These are phyloP conservation scores for Xylaria hypoxylon DNA, from an alignment of 2,329 filamentous ascomycete genomes.

Conservation along the genomic window DNA sequence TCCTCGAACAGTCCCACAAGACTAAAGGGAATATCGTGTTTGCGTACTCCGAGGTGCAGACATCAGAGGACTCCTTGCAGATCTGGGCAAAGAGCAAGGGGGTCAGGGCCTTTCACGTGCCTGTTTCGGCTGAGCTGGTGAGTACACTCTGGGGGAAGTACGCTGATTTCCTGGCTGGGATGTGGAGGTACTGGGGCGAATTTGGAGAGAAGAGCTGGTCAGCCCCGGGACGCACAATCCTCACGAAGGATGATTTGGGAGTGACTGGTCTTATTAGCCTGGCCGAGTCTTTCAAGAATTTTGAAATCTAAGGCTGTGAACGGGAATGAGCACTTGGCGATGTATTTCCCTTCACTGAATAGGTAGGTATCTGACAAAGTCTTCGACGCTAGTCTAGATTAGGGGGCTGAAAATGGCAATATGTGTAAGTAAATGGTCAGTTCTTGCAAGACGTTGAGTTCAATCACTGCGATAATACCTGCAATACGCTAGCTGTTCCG, in stretches of 20 bases:
- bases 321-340: not conserved
- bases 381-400: not conserved
- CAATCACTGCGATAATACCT: too few relatives aligned
- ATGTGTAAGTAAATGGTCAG: too few relatives aligned
- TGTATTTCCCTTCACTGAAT: too few relatives aligned
- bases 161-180: slow-evolving; percentile 28
- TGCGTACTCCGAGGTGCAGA: slow-evolving; percentile 20
- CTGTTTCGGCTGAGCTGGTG: slow-evolving; percentile 29
- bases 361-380: not conserved
- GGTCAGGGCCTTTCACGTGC: slow-evolving; percentile 30
- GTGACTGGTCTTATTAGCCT: slow-evolving; percentile 28
- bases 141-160: slow-evolving; percentile 25
- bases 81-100: slow-evolving; percentile 34
- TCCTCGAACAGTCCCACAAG: slow-evolving; percentile 31
- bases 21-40: slow-evolving; percentile 34
- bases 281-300: slow-evolving; percentile 27
- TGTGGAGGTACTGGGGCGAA: slow-evolving; percentile 38
- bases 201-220: slow-evolving; percentile 32
- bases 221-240: slow-evolving; percentile 21
- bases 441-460: not conserved
- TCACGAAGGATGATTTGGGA: slow-evolving; percentile 32
- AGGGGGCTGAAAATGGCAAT: not conserved
- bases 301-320: slow-evolving; percentile 12
- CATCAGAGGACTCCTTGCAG: slow-evolving; percentile 33
- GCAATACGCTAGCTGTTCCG: too few relatives aligned